Evolutionary conservation across 805 yeast species (phyloP).

Genomic region (Candida boidinii): DNA sequence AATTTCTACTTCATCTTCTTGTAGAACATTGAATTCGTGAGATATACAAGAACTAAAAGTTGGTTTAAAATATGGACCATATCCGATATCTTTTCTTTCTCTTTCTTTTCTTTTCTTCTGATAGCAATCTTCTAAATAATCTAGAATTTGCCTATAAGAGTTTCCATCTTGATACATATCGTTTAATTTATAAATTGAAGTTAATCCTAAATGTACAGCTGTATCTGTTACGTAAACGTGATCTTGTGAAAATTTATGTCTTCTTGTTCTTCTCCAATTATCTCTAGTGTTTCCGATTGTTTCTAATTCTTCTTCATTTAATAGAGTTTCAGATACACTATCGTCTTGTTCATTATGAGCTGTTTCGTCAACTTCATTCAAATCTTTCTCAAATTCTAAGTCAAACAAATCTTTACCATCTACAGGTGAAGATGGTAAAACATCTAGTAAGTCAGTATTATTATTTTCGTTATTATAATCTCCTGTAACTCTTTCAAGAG

Average conservation of each 20-base stretch:
- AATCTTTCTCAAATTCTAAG: too few species aligned
- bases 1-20: constrained; percentile 7
- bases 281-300: too few species aligned
- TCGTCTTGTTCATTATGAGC: too few species aligned
- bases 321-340: too few species aligned
- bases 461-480: too few species aligned
- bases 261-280: constrained; percentile 15
- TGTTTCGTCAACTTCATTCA: too few species aligned
- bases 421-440: too few species aligned
- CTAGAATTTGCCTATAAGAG: constrained; percentile 19
- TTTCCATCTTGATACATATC: constrained; percentile 21
- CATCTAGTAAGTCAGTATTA: too few species aligned
- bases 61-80: constrained; percentile 19
- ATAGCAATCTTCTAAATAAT: constrained; percentile 17
- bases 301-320: too few species aligned
- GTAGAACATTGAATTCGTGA: constrained; percentile 6
- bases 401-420: too few species aligned
- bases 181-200: constrained; percentile 19
- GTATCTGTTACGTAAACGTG: constrained; percentile 28
- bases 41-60: constrained; percentile 12
- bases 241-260: constrained; percentile 23
- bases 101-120: constrained; percentile 13
- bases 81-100: constrained; percentile 18
- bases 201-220: constrained; percentile 23
- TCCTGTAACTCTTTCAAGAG: too few species aligned